These are phyloP conservation scores for Vickermania ingenoplastis DNA, from an alignment of 208 protist genomes.

Conservation along the genomic window DNA sequence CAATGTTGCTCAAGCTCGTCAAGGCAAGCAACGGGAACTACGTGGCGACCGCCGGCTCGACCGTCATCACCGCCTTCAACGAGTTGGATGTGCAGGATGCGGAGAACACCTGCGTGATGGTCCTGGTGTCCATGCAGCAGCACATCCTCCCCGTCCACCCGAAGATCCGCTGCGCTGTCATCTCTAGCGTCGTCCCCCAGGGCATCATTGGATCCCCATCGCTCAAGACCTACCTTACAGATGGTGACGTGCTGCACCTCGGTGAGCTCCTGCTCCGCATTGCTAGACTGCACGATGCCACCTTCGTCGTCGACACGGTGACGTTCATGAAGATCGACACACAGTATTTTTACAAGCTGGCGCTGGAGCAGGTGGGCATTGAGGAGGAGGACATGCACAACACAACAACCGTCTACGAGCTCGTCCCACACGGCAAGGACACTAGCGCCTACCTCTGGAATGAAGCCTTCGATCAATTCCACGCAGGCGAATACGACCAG, in stretches of 20 bases:
- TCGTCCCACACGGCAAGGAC: not conserved
- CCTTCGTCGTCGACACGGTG: constrained; percentile 2
- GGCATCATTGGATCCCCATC: constrained; percentile 5
- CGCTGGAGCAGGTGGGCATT: constrained; percentile 5
- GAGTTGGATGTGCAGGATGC: not conserved
- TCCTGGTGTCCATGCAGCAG: constrained; percentile 2
- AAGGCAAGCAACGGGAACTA: constrained; percentile 1
- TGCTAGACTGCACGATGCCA: not conserved
- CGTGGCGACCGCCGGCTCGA: not conserved
- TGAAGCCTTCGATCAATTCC: constrained; percentile 9
- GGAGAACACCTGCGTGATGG: not conserved
- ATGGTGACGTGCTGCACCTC: not conserved
- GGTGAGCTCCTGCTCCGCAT: constrained; percentile 1
- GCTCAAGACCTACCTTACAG: constrained; percentile 4
- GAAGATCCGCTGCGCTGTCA: constrained; percentile 2
- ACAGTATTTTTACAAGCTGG: constrained; percentile 1
- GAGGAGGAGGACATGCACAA: not conserved
- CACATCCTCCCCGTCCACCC: not conserved
- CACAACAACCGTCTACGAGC: constrained; percentile 3
- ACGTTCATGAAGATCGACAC: constrained; percentile 7
- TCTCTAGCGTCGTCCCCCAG: not conserved
- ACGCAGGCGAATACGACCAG: constrained; percentile 1
- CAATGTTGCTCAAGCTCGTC: not conserved
- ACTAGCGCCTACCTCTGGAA: constrained; percentile 5
- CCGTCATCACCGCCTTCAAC: not conserved